phyloP scores from a whole-genome alignment of 176 grass and related monocot species.

The Rhynchospora breviuscula region DNA sequence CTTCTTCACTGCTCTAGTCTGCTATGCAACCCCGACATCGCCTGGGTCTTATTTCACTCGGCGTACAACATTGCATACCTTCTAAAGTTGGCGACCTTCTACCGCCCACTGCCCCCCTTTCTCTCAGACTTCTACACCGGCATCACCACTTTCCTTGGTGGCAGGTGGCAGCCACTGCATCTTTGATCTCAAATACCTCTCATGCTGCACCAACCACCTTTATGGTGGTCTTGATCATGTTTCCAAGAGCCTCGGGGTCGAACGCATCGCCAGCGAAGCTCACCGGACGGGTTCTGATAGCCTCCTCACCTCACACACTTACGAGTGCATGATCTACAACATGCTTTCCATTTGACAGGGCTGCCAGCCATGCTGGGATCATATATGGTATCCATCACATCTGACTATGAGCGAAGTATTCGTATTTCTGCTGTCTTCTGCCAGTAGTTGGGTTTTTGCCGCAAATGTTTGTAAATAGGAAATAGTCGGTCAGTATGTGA shows the following conservation, averaged over 20 bases:
- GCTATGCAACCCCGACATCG: neutral
- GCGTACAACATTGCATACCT: constrained; percentile 37
- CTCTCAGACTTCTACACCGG: constrained; percentile 21
- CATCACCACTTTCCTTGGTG: neutral
- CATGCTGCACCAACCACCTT: constrained; percentile 20
- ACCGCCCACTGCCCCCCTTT: neutral
- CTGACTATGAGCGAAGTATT: neutral
- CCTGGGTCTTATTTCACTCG: constrained; percentile 23
- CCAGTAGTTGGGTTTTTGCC: neutral
- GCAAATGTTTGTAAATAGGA: neutral
- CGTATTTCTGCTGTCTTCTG: neutral
- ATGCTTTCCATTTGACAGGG: constrained; percentile 2
- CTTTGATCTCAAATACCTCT: constrained; percentile 36
- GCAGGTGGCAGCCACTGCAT: neutral
- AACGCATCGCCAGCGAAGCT: neutral
- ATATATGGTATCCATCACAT: neutral
- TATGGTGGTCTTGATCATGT: constrained; percentile 16
- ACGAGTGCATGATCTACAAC: neutral
- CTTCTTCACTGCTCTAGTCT: neutral
- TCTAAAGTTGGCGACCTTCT: neutral
- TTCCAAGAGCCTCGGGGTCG: constrained; percentile 1
- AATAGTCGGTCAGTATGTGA: too few relatives aligned
- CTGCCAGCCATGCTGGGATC: neutral
- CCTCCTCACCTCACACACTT: constrained; percentile 25
- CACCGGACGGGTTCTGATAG: constrained; percentile 36